Conservation (phyloP, 202 grass and related monocot genomes). For the Setaria viridis region DNA sequence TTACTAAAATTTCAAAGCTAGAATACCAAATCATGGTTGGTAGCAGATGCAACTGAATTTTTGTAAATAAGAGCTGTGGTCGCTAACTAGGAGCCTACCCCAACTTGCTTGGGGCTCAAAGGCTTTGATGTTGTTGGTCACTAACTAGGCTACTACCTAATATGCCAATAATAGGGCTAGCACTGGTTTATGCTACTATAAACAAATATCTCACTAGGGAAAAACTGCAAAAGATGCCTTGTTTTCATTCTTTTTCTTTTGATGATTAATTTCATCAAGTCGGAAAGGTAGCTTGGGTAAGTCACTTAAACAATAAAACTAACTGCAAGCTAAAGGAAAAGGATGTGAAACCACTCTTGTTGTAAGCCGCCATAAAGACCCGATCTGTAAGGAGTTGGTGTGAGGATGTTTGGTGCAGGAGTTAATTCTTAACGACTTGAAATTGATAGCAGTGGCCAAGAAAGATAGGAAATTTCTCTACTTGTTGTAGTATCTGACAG, state of each 20-base stretch:
- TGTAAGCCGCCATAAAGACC: not conserved
- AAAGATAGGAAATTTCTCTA: not conserved
- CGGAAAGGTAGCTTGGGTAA: not conserved
- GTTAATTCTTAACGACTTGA: not conserved
- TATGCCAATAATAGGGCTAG: not conserved
- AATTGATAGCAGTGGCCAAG: not conserved
- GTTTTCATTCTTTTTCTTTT: not conserved
- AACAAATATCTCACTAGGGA: not conserved
- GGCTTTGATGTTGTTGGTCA: no score
- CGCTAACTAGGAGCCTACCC: not conserved
- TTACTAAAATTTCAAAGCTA: no score
- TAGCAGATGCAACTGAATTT: not conserved
- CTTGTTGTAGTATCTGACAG: no score
- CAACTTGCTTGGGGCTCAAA: no score
- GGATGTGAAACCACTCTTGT: not conserved
- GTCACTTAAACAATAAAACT: not conserved
- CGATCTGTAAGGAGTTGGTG: not conserved
- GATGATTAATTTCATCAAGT: not conserved
- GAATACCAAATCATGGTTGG: no score
- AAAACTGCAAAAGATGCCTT: not conserved
- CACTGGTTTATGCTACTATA: not conserved
- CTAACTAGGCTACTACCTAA: not conserved
- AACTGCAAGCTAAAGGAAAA: no score
- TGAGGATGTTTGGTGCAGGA: not conserved
- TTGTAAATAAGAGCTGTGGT: not conserved